These are phyloP conservation scores for Trichoderma atroviride DNA, from an alignment of 2,329 filamentous ascomycete species.

Conservation along the genomic window DNA sequence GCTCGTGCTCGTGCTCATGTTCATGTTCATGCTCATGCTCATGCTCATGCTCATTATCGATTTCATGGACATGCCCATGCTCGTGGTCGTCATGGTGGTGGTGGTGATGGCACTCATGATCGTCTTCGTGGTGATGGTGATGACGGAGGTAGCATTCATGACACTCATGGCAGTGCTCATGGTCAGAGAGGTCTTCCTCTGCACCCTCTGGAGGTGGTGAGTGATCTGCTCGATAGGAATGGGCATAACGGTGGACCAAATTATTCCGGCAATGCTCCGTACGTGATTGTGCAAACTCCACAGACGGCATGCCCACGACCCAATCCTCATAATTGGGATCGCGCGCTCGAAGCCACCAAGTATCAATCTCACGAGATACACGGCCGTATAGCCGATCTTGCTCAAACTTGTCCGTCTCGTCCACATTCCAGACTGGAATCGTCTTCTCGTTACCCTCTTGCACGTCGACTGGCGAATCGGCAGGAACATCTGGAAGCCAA, in stretches of 20 bases:
- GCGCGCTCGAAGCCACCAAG: slow-evolving; percentile 64
- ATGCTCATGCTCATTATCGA: slow-evolving; percentile 27
- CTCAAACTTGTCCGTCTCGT: slow-evolving; percentile 59
- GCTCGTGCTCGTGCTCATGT: slow-evolving; percentile 33
- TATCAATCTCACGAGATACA: slow-evolving; percentile 66
- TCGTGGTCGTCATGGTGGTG: slow-evolving; percentile 36
- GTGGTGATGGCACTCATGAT: slow-evolving; percentile 49
- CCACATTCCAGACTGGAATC: slow-evolving; percentile 53
- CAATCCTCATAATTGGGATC: slow-evolving; percentile 63
- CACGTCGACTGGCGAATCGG: slow-evolving; percentile 37
- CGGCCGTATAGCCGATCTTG: slow-evolving; percentile 62
- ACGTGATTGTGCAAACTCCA: slow-evolving; percentile 60
- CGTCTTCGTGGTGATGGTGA: slow-evolving; percentile 48
- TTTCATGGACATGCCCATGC: slow-evolving; percentile 28
- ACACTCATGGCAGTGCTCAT: slow-evolving; percentile 43
- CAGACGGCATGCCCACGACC: slow-evolving; percentile 61
- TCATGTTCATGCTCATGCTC: slow-evolving; percentile 38
- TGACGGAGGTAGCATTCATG: slow-evolving; percentile 36
- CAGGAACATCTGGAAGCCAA: slow-evolving; percentile 51
- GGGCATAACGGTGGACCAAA: slow-evolving; percentile 58
- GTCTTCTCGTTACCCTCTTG: slow-evolving; percentile 48
- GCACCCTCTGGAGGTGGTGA: slow-evolving; percentile 41
- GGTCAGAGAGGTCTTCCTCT: slow-evolving; percentile 45
- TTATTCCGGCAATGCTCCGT: slow-evolving; percentile 63
- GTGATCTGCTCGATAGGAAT: slow-evolving; percentile 48